phyloP scores from a whole-genome alignment of 495 filamentous ascomycete genomes.

The Barbatosphaeria neglecta region DNA sequence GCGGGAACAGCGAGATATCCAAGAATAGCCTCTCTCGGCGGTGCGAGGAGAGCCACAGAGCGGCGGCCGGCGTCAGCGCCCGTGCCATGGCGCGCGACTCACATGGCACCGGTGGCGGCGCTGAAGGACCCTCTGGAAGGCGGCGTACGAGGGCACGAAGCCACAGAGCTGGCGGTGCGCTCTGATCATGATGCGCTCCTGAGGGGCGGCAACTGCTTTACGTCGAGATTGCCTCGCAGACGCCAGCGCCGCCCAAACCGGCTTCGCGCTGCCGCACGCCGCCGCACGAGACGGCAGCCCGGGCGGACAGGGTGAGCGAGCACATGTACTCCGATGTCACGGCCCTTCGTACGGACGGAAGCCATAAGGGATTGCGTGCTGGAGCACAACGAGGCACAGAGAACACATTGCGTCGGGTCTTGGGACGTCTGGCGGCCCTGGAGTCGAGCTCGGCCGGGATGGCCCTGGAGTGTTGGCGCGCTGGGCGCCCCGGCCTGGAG shows the following conservation, averaged over 20 bases:
- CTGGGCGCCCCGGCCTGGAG: no score
- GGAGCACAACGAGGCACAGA: no score
- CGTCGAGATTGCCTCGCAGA: not conserved
- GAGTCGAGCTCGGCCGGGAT: no score
- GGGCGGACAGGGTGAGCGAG: no score
- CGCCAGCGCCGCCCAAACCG: not conserved
- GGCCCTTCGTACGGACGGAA: no score
- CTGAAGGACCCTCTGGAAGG: not conserved
- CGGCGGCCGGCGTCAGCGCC: not conserved
- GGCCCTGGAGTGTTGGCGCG: no score
- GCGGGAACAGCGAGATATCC: not conserved
- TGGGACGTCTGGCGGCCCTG: no score
- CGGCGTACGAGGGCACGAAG: not conserved
- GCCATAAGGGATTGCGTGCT: no score
- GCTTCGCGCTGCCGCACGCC: no score
- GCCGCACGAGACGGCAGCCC: not conserved
- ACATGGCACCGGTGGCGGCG: not conserved
- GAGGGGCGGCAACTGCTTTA: not conserved
- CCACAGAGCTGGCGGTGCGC: not conserved
- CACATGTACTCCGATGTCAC: not conserved
- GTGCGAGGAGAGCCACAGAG: not conserved
- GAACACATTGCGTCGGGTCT: no score
- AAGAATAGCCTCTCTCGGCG: not conserved
- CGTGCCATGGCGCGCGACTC: no score
- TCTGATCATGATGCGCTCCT: not conserved